phyloP scores from a whole-genome alignment of 495 filamentous ascomycete species.

The Lophium mytilinum region DNA sequence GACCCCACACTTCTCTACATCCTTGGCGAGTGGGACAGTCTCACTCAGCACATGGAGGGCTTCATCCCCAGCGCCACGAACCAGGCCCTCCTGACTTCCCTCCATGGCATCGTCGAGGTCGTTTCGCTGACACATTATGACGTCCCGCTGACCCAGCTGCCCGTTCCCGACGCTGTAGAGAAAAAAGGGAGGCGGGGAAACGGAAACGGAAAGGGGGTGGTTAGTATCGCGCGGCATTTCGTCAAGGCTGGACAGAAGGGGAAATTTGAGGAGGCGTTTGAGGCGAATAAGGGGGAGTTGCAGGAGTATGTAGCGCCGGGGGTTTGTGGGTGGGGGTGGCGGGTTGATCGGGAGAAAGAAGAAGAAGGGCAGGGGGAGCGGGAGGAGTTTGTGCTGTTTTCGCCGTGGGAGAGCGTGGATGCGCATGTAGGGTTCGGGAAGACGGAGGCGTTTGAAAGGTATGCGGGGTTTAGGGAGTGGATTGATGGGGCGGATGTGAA shows the following conservation, averaged over 20 bases:
- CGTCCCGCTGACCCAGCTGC: not conserved
- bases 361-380: slow-evolving; percentile 38
- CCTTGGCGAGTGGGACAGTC: slow-evolving; percentile 18
- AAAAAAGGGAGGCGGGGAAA: not conserved
- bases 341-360: slow-evolving; percentile 37
- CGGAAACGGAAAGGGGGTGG: slow-evolving; percentile 30
- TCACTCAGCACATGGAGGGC: slow-evolving; percentile 6
- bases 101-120: slow-evolving; percentile 39
- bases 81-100: slow-evolving; percentile 36
- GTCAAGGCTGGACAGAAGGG: slow-evolving; percentile 36
- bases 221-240: slow-evolving; percentile 40
- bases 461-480: slow-evolving; percentile 27
- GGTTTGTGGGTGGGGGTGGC: slow-evolving; percentile 39
- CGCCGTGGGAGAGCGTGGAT: slow-evolving; percentile 43
- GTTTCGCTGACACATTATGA: slow-evolving; percentile 36
- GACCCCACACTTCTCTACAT: slow-evolving; percentile 15
- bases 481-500: slow-evolving; percentile 38
- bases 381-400: slow-evolving; percentile 47
- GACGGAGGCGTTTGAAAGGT: slow-evolving; percentile 34
- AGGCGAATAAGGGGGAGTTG: slow-evolving; percentile 1
- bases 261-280: slow-evolving; percentile 29
- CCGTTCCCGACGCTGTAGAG: slow-evolving; percentile 18
- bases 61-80: slow-evolving; percentile 24
- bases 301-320: slow-evolving; percentile 37
- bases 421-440: slow-evolving; percentile 38